A percentile compares a stretch with the other conserved stretches of the same genome.
These are phyloP conservation scores for Mortierella hygrophila DNA, from an alignment of 192 early-diverging fungal species.

Conservation along the genomic window DNA sequence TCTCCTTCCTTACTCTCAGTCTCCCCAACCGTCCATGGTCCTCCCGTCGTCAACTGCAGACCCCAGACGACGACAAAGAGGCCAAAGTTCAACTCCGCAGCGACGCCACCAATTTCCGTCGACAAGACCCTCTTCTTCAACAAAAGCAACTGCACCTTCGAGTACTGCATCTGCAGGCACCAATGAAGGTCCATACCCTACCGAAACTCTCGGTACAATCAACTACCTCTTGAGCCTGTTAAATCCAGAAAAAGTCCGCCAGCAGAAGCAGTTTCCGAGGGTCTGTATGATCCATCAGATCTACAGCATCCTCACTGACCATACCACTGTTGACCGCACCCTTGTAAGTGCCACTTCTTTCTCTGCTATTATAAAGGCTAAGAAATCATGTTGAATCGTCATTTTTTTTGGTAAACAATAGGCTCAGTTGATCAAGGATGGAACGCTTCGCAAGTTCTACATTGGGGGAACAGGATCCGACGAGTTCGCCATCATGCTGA, in stretches of 20 bases:
- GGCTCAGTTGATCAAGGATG: conserved; percentile 50
- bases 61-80: not conserved
- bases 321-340: conserved; percentile 59
- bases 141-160: not conserved
- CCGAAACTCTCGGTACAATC: conserved; percentile 26
- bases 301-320: conserved; percentile 56
- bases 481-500: conserved; percentile 60
- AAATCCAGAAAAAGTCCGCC: conserved; percentile 17
- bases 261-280: conserved; percentile 41
- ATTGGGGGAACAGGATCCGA: conserved; percentile 59
- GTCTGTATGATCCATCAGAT: conserved; percentile 63
- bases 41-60: not conserved
- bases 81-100: conserved; percentile 15
- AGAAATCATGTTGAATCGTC: not conserved
- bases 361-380: not conserved
- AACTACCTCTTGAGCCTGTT: conserved; percentile 25
- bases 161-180: not conserved
- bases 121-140: not conserved
- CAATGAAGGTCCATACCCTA: not conserved
- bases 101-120: conserved; percentile 36
- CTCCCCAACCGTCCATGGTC: not conserved
- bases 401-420: not conserved
- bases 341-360: conserved; percentile 44
- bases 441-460: conserved; percentile 56
- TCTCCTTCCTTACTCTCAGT: not conserved